Base-by-base conservation (phyloP, 495 filamentous ascomycete species). In the Aspergillus coremiiformis region DNA sequence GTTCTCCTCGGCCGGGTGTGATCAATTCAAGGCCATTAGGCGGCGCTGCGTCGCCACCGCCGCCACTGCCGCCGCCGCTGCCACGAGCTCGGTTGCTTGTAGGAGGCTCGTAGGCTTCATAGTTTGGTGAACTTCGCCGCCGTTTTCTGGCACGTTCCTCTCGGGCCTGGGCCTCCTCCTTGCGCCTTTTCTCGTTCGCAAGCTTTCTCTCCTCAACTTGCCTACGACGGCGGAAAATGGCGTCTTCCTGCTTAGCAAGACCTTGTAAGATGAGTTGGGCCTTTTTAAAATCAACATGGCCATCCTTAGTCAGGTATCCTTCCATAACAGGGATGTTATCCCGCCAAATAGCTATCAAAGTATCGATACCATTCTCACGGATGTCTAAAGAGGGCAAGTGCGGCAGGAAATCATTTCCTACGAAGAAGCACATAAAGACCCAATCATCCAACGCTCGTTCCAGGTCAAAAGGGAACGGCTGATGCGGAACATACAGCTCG, bases 341-440 rank as follows among this genome's bases (percentile, higher is more conserved):
- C 52, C 86, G 84, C 93, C 94, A 99, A 52, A 97, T 95, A 6
- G 88, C 84, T 47, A 90, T 94, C 41, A 99, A 76, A 0, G 90
- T 95, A 62, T 99, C 91, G 65, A 99, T 97, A 23, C 92, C 94
- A 65, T 95, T 86, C 61, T 99, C 93, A 56, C 92, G 82, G 65
- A 99, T 97, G 67, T 97, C 93, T 51, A 99, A 77, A 64, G 90
- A 94, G 20, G 93, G 93, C 51, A 99, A 72, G 75, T 99, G 93
- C 41, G 93, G 93, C 58, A 99, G 74, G 72, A 99, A 99, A 75
- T 99, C 94, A 66, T 99, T 99, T 58, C 93, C 93, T 52, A 99
- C 93, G 66, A 99, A 99, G 71, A 95, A 99, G 74, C 93, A 99
- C 92, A 99, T 96, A 69, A 99, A 99, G 14, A 99, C 89, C 93